Evolutionary conservation across 805 yeast genomes (phyloP).

Genomic region (Tetrapisispora iriomotensis): DNA sequence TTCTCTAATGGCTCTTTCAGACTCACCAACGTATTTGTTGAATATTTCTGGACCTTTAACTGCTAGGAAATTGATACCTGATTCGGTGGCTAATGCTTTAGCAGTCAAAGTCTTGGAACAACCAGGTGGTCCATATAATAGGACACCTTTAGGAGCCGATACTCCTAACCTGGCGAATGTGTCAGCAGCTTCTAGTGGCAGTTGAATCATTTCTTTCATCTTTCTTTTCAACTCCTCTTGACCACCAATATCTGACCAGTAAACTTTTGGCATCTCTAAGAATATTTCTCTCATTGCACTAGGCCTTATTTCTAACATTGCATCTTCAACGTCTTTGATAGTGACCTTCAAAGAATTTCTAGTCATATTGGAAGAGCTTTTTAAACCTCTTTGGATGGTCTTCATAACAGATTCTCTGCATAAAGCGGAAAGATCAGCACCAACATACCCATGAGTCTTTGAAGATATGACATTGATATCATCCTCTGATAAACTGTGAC

Average conservation of each 20-base stretch:
- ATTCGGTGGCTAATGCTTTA: slow-evolving; percentile 89
- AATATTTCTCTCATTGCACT: slow-evolving; percentile 96
- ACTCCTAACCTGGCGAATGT: slow-evolving; percentile 73
- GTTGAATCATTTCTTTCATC: slow-evolving; percentile 79
- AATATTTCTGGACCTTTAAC: slow-evolving; percentile 96
- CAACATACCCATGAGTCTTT: slow-evolving; percentile 93
- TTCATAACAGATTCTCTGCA: slow-evolving; percentile 82
- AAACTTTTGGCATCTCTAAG: slow-evolving; percentile 86
- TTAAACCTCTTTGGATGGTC: slow-evolving; percentile 57
- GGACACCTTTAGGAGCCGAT: slow-evolving; percentile 83
- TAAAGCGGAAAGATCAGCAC: slow-evolving; percentile 86
- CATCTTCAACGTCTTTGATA: slow-evolving; percentile 52
- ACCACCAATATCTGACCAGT: slow-evolving; percentile 95
- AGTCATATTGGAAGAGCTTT: slow-evolving; percentile 11
- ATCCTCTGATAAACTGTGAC: slow-evolving; percentile 41
- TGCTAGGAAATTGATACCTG: slow-evolving; percentile 86
- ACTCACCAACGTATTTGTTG: slow-evolving; percentile 92
- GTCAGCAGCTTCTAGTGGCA: slow-evolving; percentile 77
- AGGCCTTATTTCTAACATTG: slow-evolving; percentile 76
- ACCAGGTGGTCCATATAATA: slow-evolving; percentile 96
- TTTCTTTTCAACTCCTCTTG: slow-evolving; percentile 75
- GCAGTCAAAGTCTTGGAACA: slow-evolving; percentile 94
- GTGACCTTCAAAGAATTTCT: slow-evolving; percentile 38
- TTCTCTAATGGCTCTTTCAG: slow-evolving; percentile 87
- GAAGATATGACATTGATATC: slow-evolving; percentile 58